phyloP scores from a whole-genome alignment of 495 filamentous ascomycete genomes.

The Penicillium robsamsonii region DNA sequence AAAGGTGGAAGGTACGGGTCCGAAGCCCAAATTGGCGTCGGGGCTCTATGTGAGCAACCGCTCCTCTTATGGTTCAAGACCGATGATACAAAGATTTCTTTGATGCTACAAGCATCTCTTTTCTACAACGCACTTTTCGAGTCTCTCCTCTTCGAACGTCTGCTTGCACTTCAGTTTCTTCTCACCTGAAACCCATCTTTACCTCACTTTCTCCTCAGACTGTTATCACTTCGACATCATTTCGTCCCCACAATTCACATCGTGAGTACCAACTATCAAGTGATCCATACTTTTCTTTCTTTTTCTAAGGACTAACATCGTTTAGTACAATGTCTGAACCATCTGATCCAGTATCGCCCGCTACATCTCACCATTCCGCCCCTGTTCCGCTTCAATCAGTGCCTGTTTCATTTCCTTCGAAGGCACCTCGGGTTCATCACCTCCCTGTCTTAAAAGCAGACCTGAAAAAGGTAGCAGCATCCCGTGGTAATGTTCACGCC shows the following conservation, averaged over 20 bases:
- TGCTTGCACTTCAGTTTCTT: too few species aligned
- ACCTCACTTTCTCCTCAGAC: too few species aligned
- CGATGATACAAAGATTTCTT: too few species aligned
- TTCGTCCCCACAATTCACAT: not conserved
- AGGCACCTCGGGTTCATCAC: not conserved
- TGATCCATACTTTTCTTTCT: not conserved
- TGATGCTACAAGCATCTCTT: too few species aligned
- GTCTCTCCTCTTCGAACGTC: too few species aligned
- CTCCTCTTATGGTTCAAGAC: too few species aligned
- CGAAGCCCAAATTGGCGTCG: too few species aligned
- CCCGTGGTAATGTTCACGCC: not conserved
- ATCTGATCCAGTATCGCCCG: not conserved
- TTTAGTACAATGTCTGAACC: not conserved
- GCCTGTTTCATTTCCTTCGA: not conserved
- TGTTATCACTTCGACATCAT: not conserved
- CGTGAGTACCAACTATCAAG: not conserved
- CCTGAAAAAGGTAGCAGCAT: not conserved
- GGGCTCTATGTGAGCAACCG: too few species aligned
- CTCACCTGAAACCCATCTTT: too few species aligned
- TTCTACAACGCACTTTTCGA: too few species aligned
- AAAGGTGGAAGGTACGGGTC: too few species aligned
- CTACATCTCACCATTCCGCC: not conserved
- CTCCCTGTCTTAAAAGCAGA: not conserved
- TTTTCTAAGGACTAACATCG: not conserved
- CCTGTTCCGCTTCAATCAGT: not conserved